These are phyloP conservation scores for Fusarium circinatum DNA, from an alignment of 2,329 filamentous ascomycete species.

Conservation along the genomic window DNA sequence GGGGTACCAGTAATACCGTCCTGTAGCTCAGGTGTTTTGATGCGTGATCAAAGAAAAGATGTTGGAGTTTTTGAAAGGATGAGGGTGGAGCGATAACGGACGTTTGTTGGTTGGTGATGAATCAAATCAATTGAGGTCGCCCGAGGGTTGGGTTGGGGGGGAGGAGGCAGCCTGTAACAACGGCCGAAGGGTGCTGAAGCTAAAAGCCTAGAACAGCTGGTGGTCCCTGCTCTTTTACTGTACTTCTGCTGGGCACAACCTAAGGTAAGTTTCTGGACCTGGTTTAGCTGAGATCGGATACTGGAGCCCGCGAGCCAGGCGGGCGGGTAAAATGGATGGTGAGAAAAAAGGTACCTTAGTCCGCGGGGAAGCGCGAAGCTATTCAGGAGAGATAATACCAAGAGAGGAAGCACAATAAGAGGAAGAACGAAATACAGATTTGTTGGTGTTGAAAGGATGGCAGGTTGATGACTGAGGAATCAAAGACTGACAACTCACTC, in stretches of 20 bases:
- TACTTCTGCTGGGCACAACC: not conserved
- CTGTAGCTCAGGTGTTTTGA: not conserved
- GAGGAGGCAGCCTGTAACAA: conserved; percentile 6
- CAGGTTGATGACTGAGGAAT: conserved; percentile 19
- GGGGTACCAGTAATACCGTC: not conserved
- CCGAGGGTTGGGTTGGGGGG: conserved; percentile 4
- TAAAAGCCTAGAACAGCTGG: conserved; percentile 10
- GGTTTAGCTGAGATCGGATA: conserved; percentile 21
- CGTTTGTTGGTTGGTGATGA: conserved; percentile 19
- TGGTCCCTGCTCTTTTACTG: conserved; percentile 9
- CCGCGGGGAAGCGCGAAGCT: conserved; percentile 30
- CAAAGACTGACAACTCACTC: not conserved
- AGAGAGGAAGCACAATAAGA: not conserved
- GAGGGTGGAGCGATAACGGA: conserved; percentile 21
- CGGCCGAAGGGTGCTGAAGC: not conserved
- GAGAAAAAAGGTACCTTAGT: not conserved
- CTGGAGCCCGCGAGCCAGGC: conserved; percentile 34
- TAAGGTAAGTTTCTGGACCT: not conserved
- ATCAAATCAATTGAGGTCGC: not conserved
- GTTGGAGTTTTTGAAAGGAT: not conserved
- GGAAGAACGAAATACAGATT: not conserved
- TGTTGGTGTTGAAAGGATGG: not conserved
- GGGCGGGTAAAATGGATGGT: conserved; percentile 34
- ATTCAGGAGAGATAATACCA: not conserved
- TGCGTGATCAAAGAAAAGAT: not conserved